A percentile compares a stretch with the other conserved stretches of the same genome.
Conservation (phyloP, 306 rosid species). For the Carpinus fangiana region DNA sequence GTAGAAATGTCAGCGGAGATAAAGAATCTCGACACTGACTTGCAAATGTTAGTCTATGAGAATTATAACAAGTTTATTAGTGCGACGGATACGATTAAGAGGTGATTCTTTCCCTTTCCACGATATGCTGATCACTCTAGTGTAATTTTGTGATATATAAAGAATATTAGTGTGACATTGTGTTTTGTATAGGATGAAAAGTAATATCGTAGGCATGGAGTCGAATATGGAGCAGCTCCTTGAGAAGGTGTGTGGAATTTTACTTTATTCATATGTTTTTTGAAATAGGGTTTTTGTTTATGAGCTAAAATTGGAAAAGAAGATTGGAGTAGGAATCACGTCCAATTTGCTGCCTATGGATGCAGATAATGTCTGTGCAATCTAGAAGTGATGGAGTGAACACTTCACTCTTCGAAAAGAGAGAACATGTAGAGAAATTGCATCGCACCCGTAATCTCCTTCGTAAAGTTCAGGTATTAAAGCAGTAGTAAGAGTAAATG, state of each 20-base stretch:
- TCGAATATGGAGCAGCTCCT: constrained; percentile 89
- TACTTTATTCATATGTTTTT: constrained; percentile 1
- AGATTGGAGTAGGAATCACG: constrained; percentile 13
- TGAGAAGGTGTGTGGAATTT: constrained; percentile 53
- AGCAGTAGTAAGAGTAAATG: neutral
- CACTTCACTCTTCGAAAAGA: constrained; percentile 74
- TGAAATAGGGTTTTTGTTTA: neutral
- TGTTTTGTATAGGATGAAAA: constrained; percentile 70
- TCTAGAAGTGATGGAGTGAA: constrained; percentile 88
- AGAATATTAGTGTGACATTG: neutral
- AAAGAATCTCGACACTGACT: constrained; percentile 96
- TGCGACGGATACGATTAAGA: constrained; percentile 86
- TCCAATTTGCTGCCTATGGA: constrained; percentile 11
- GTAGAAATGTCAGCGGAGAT: constrained; percentile 93
- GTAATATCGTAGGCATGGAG: constrained; percentile 93
- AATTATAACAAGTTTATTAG: constrained; percentile 90
- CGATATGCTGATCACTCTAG: neutral
- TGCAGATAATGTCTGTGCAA: constrained; percentile 91
- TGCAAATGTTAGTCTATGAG: constrained; percentile 94
- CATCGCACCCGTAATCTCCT: constrained; percentile 86
- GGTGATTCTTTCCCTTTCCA: constrained; percentile 32
- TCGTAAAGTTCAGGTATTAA: constrained; percentile 86
- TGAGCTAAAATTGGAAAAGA: neutral
- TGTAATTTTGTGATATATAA: neutral
- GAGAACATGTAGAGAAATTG: constrained; percentile 87